phyloP scores from a whole-genome alignment of 2,329 filamentous ascomycete species.

The Trichothecium roseum region DNA sequence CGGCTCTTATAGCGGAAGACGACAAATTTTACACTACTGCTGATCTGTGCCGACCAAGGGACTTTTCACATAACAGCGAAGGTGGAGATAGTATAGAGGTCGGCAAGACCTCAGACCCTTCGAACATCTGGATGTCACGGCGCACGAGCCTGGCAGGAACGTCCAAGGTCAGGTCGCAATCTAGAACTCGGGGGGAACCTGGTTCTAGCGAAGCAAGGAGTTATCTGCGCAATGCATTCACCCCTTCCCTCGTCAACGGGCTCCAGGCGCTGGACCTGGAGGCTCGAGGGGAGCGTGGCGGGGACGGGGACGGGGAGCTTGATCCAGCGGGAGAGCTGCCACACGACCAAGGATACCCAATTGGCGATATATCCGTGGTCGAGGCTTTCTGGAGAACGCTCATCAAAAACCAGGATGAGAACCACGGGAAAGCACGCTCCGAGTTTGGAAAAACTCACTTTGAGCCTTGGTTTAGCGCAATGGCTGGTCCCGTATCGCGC shows the following conservation, averaged over 20 bases:
- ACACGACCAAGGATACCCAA: constrained; percentile 1
- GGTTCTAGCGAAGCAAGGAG: not conserved
- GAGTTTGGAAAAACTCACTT: constrained; percentile 2
- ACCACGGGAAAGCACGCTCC: not conserved
- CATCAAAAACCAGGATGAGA: constrained; percentile 5
- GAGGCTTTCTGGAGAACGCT: constrained; percentile 8
- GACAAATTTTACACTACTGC: constrained; percentile 6
- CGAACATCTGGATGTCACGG: constrained; percentile 1
- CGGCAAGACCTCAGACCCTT: constrained; percentile 1
- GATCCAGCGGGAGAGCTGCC: constrained; percentile 3
- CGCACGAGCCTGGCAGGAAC: not conserved
- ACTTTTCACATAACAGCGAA: not conserved
- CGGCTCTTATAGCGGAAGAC: constrained; percentile 4
- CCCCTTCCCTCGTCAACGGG: constrained; percentile 4
- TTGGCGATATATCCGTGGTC: constrained; percentile 2
- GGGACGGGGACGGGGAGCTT: not conserved
- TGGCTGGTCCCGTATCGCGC: constrained; percentile 1
- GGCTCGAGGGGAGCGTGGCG: not conserved
- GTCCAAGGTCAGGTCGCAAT: not conserved
- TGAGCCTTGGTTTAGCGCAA: constrained; percentile 6
- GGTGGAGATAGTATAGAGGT: not conserved
- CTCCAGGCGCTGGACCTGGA: constrained; percentile 6
- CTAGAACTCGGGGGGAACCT: no score
- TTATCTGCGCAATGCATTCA: constrained; percentile 4
- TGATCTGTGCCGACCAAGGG: constrained; percentile 5